Evolutionary conservation across 352 stramenopile genomes (phyloP).

Genomic region (Aphanomyces astaci): DNA sequence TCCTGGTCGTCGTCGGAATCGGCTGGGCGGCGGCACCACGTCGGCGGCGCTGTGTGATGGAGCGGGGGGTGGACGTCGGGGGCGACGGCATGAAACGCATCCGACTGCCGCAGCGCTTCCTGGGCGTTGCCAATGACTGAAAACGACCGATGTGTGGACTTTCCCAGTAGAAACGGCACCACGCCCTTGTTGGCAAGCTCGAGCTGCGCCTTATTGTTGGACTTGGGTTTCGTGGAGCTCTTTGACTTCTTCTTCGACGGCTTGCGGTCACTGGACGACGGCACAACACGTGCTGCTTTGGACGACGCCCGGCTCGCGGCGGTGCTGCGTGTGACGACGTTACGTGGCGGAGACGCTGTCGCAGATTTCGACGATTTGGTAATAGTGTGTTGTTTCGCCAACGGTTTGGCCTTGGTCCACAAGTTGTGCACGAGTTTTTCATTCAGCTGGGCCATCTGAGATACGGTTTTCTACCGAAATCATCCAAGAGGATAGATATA

Average conservation of each 20-base stretch:
- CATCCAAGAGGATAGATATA: too few relatives aligned
- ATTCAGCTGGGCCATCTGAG: conserved; percentile 57
- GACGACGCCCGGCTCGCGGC: conserved; percentile 45
- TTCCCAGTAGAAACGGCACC: conserved; percentile 62
- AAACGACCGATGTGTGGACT: conserved; percentile 48
- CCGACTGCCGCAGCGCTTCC: conserved; percentile 58
- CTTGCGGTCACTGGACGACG: conserved; percentile 3
- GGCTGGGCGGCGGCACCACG: too few relatives aligned
- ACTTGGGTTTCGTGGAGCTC: not conserved
- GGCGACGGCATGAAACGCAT: conserved; percentile 26
- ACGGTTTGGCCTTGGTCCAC: conserved; percentile 47
- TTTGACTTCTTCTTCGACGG: conserved; percentile 32
- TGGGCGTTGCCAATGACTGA: conserved; percentile 66
- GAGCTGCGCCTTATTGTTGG: conserved; percentile 48
- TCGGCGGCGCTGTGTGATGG: too few relatives aligned
- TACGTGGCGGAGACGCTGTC: not conserved
- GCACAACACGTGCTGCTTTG: conserved; percentile 7
- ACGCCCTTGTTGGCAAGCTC: conserved; percentile 58
- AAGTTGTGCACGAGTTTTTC: conserved; percentile 60
- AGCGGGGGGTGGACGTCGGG: conserved; percentile 8
- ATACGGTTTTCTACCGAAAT: conserved; percentile 68
- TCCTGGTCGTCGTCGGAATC: not conserved
- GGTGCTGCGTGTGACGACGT: conserved; percentile 42
- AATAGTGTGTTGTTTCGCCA: too few relatives aligned
- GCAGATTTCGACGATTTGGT: too few relatives aligned